phyloP scores from a whole-genome alignment of 2,329 filamentous ascomycete species.

The Septoria linicola region DNA sequence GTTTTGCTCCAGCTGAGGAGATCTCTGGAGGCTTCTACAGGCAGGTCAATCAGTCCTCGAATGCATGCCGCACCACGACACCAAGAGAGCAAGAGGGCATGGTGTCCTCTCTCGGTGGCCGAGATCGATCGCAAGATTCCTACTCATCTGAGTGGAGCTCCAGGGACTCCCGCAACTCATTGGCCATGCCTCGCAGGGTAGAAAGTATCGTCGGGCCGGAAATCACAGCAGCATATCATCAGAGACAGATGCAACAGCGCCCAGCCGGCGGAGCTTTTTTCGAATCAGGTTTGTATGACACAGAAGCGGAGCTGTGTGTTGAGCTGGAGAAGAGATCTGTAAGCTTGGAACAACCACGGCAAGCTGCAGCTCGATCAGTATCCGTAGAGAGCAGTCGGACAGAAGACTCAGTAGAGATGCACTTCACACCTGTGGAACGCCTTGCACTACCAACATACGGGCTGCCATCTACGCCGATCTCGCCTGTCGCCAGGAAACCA shows the following conservation, averaged over 20 bases:
- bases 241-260: constrained; percentile 57
- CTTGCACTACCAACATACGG: background rate
- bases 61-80: constrained; percentile 54
- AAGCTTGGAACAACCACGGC: constrained; percentile 5
- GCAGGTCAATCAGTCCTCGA: constrained; percentile 66
- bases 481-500: background rate
- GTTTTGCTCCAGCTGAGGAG: constrained; percentile 70
- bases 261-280: constrained; percentile 46
- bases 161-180: constrained; percentile 49
- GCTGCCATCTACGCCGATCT: too few relatives aligned
- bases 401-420: constrained; percentile 21
- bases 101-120: constrained; percentile 15
- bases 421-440: constrained; percentile 18
- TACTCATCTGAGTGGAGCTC: constrained; percentile 65
- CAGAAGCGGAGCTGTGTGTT: background rate
- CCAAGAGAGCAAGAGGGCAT: constrained; percentile 40
- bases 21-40: constrained; percentile 68
- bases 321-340: constrained; percentile 5
- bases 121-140: constrained; percentile 48
- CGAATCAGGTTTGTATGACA: constrained; percentile 38
- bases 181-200: constrained; percentile 66
- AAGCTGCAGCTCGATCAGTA: constrained; percentile 1
- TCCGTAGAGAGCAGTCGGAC: constrained; percentile 20
- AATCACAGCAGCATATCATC: constrained; percentile 70
- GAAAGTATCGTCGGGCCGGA: constrained; percentile 75